Evolutionary conservation across 805 yeast genomes (phyloP).

Genomic region (Candida piceae): DNA sequence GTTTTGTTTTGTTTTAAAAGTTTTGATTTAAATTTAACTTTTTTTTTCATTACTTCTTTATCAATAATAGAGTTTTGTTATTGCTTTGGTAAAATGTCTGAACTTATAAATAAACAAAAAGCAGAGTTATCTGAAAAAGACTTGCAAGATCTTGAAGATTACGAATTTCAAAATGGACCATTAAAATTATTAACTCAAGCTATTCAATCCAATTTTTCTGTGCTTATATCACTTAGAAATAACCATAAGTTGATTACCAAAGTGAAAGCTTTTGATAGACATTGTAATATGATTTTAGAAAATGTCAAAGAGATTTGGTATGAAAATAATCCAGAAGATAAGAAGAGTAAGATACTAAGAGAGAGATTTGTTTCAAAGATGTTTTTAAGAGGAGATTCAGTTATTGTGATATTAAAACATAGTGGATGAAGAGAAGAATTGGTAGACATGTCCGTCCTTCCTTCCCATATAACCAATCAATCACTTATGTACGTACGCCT

Average conservation of each 20-base stretch:
- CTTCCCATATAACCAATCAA: too few species aligned
- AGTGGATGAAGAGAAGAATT: neutral
- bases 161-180: slow-evolving; percentile 88
- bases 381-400: slow-evolving; percentile 94
- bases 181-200: slow-evolving; percentile 83
- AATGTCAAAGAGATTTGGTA: slow-evolving; percentile 79
- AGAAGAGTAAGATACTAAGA: slow-evolving; percentile 39
- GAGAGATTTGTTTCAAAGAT: slow-evolving; percentile 84
- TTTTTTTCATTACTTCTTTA: too few species aligned
- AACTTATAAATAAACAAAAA: slow-evolving; percentile 66
- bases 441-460: too few species aligned
- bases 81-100: slow-evolving; percentile 53
- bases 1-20: too few species aligned
- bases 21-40: too few species aligned
- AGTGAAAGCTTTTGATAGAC: slow-evolving; percentile 93
- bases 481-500: too few species aligned
- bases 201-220: slow-evolving; percentile 65
- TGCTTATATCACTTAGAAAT: slow-evolving; percentile 84
- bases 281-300: slow-evolving; percentile 87
- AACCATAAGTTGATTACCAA: slow-evolving; percentile 88
- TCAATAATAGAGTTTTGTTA: too few species aligned
- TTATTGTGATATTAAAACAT: slow-evolving; percentile 62
- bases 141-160: slow-evolving; percentile 77
- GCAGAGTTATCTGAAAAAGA: slow-evolving; percentile 78
- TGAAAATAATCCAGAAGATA: slow-evolving; percentile 53